Conservation (phyloP, 306 rosid genomes). For the Vachellia collinsii region DNA sequence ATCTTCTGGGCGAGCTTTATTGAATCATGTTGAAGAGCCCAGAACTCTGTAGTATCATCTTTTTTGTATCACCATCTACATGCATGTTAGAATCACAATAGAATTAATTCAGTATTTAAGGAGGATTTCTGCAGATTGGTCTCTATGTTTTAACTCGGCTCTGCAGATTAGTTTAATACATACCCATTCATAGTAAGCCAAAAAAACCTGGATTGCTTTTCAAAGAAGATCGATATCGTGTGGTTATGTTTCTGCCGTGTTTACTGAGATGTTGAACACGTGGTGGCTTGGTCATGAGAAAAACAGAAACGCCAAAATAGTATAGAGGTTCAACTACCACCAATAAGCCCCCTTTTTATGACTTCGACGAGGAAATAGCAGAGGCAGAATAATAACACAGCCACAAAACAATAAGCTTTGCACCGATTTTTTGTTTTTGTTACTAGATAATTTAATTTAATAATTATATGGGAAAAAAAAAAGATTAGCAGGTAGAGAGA, state of each 20-base stretch:
- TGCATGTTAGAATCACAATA: neutral
- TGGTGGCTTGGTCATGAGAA: no score
- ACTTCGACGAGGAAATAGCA: neutral
- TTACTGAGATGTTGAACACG: neutral
- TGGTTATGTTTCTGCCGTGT: neutral
- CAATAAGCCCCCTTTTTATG: neutral
- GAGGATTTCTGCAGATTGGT: neutral
- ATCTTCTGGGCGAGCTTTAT: slow-evolving; percentile 8
- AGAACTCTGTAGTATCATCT: neutral
- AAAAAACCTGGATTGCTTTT: neutral
- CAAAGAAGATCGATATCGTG: neutral
- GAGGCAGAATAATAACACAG: neutral
- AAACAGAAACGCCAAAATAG: no score
- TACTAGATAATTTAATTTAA: neutral
- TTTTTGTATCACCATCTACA: neutral
- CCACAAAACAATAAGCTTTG: neutral
- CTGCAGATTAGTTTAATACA: neutral
- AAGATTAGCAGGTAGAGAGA: no score
- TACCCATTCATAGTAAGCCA: neutral
- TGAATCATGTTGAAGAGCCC: neutral
- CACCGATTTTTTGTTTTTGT: neutral
- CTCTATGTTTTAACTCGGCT: neutral
- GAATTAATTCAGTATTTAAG: neutral
- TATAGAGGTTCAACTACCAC: neutral
- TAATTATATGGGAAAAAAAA: no score